A percentile compares a stretch with the other conserved stretches of the same genome.
Conservation (phyloP, 768 basidiomycete genomes). For the Trametes meyenii region DNA sequence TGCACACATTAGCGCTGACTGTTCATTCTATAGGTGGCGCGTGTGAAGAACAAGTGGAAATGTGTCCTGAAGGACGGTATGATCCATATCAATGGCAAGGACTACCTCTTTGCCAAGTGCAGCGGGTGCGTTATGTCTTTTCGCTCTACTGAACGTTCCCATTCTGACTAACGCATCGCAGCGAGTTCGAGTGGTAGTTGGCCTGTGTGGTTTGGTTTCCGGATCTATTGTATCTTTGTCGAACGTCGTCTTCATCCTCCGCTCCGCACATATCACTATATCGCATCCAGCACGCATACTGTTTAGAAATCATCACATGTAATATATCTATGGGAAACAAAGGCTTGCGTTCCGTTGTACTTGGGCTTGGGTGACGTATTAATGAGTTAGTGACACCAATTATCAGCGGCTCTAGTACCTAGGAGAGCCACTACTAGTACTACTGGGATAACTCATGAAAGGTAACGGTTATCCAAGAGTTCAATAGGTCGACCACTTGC, state of each 20-base stretch:
- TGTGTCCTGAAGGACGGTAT: conserved; percentile 97
- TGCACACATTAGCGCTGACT: conserved; percentile 8
- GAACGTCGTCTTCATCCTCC: neutral
- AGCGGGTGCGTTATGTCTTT: conserved; percentile 63
- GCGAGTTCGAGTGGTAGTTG: conserved; percentile 41
- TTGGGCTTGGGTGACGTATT: too few species aligned
- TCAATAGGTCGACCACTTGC: too few species aligned
- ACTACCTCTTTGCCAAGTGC: conserved; percentile 97
- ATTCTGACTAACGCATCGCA: conserved; percentile 15
- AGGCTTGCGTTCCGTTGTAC: neutral
- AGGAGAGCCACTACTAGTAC: too few species aligned
- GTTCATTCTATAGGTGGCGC: conserved; percentile 68
- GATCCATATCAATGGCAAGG: conserved; percentile 95
- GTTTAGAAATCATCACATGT: conserved; percentile 18
- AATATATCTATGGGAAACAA: conserved; percentile 20
- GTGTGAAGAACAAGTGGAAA: conserved; percentile 99
- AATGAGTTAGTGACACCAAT: neutral
- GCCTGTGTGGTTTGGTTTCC: neutral
- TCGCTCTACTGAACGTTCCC: neutral
- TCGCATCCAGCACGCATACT: conserved; percentile 22
- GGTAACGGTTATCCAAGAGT: too few species aligned
- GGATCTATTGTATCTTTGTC: conserved; percentile 16
- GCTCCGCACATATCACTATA: conserved; percentile 20
- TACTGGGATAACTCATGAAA: too few species aligned
- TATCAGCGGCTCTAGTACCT: too few species aligned